phyloP scores from a whole-genome alignment of 2,329 filamentous ascomycete species.

The Aspergillus amoenus region DNA sequence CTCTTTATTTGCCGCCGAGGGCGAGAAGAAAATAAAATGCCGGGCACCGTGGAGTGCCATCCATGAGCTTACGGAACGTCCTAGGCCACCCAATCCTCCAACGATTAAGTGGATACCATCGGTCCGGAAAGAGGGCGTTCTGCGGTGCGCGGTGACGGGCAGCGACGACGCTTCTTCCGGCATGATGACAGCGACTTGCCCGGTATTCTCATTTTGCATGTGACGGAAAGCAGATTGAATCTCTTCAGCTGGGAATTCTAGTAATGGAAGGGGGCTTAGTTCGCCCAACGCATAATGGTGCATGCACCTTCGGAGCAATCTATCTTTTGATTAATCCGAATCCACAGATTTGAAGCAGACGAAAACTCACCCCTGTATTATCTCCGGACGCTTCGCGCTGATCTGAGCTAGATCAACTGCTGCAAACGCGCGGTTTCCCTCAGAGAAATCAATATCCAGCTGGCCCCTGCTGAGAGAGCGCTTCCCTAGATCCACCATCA shows the following conservation, averaged over 20 bases:
- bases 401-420: not conserved
- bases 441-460: not conserved
- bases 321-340: not conserved
- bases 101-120: constrained; percentile 18
- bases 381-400: not conserved
- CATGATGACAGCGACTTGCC: constrained; percentile 40
- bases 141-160: not conserved
- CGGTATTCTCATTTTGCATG: constrained; percentile 38
- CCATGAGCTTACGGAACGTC: constrained; percentile 14
- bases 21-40: constrained; percentile 16
- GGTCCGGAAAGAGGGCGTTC: constrained; percentile 22
- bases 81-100: constrained; percentile 20
- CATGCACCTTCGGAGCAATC: constrained; percentile 1
- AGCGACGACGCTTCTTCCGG: constrained; percentile 1
- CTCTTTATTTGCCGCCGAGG: not conserved
- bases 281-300: constrained; percentile 4
- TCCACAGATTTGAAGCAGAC: not conserved
- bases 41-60: constrained; percentile 20
- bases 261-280: not conserved
- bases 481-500: not conserved
- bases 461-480: not conserved
- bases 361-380: not conserved
- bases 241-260: not conserved
- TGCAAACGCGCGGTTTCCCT: not conserved
- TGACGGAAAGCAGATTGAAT: constrained; percentile 25